phyloP scores from a whole-genome alignment of 179 eudicot genomes.

The Pouteria campechiana region DNA sequence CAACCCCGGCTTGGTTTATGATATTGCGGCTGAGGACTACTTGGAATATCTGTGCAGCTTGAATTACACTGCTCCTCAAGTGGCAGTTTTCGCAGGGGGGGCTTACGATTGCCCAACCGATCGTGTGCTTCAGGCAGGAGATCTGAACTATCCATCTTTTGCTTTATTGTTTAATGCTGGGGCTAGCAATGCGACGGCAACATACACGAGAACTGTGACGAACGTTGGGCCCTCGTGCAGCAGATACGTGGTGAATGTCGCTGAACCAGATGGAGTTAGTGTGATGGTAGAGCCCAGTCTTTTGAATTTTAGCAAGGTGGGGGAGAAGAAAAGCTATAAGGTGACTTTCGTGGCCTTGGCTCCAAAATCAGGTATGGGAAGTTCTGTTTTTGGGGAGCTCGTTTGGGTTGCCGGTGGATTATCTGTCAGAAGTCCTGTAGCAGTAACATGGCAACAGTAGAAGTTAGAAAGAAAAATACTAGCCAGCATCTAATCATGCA shows the following conservation, averaged over 20 bases:
- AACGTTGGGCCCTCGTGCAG: constrained; percentile 46
- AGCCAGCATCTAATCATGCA: too few relatives aligned
- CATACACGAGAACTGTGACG: constrained; percentile 47
- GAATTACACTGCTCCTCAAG: constrained; percentile 37
- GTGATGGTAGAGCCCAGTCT: constrained; percentile 37
- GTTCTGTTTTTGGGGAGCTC: constrained; percentile 40
- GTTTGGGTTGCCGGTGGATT: constrained; percentile 30
- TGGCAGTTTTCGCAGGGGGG: constrained; percentile 31
- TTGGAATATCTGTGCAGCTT: constrained; percentile 48
- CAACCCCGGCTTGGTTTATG: constrained; percentile 57
- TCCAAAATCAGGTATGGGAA: constrained; percentile 8
- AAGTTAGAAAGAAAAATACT: too few relatives aligned
- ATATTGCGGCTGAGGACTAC: constrained; percentile 38
- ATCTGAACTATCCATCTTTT: constrained; percentile 69
- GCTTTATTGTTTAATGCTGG: constrained; percentile 26
- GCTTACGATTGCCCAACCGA: constrained; percentile 34
- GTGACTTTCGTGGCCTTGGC: constrained; percentile 32
- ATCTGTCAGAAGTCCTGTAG: constrained; percentile 58
- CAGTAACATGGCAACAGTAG: constrained; percentile 35
- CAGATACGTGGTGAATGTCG: constrained; percentile 28
- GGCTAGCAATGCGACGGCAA: constrained; percentile 9
- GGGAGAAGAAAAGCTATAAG: constrained; percentile 40
- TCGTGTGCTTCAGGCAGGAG: constrained; percentile 26
- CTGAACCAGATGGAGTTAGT: constrained; percentile 35
- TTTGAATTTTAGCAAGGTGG: constrained; percentile 24